A percentile compares a stretch with the other conserved stretches of the same genome.
These are phyloP conservation scores for Aspergillus coremiiformis DNA, from an alignment of 495 filamentous ascomycete genomes.

Conservation along the genomic window DNA sequence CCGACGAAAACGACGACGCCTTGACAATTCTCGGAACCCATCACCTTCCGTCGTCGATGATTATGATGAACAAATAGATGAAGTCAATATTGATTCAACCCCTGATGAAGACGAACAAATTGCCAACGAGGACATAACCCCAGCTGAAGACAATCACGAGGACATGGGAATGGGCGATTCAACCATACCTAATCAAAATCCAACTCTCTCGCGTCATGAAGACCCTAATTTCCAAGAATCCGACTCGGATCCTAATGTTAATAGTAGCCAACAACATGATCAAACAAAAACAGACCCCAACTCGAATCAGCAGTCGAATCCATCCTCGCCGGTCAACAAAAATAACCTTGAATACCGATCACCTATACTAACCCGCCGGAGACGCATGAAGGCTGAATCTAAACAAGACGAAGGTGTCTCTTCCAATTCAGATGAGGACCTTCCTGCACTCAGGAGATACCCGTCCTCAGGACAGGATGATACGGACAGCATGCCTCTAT, in stretches of 20 bases:
- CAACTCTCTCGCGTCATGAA: neutral
- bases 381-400: neutral
- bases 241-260: neutral
- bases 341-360: neutral
- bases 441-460: neutral
- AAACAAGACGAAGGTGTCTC: neutral
- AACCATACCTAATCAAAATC: neutral
- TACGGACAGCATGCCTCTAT: neutral
- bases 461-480: neutral
- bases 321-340: neutral
- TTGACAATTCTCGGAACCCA: neutral
- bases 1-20: slow-evolving; percentile 26
- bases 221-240: neutral
- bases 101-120: neutral
- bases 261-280: neutral
- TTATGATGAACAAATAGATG: neutral
- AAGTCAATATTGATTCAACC: neutral
- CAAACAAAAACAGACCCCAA: neutral
- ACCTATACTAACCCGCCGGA: neutral
- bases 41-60: neutral
- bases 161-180: slow-evolving; percentile 12
- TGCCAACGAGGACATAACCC: neutral
- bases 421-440: neutral
- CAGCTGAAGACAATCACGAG: slow-evolving; percentile 4
- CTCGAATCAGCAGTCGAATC: neutral